A percentile compares a stretch with the other conserved stretches of the same genome.
These are phyloP conservation scores for Lagenaria siceraria DNA, from an alignment of 306 rosid genomes.

Conservation along the genomic window DNA sequence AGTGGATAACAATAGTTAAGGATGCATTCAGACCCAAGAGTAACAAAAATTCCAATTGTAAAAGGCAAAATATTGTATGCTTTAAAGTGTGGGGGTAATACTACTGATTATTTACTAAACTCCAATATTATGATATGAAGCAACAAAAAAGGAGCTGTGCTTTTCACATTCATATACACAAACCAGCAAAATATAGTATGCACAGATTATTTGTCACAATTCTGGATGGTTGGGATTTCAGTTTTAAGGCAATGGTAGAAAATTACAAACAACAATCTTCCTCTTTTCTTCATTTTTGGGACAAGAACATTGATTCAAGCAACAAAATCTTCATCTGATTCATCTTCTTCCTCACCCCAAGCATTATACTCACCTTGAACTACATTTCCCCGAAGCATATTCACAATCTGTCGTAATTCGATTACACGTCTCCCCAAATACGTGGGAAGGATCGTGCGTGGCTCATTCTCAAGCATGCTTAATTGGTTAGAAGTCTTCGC, in stretches of 20 bases:
- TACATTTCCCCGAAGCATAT: conserved; percentile 22
- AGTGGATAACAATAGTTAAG: no score
- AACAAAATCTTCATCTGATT: conserved; percentile 31
- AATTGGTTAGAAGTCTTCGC: conserved; percentile 10
- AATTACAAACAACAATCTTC: neutral
- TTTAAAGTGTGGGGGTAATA: neutral
- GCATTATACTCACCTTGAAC: conserved; percentile 14
- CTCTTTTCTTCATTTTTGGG: neutral
- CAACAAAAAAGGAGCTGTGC: neutral
- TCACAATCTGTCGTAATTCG: conserved; percentile 22
- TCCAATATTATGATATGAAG: neutral
- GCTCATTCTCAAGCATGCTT: conserved; percentile 18
- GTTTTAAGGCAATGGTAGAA: neutral
- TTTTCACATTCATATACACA: neutral
- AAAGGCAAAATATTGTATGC: neutral
- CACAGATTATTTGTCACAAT: neutral
- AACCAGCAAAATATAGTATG: neutral
- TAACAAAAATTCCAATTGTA: neutral
- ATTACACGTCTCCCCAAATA: conserved; percentile 12
- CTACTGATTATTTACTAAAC: neutral
- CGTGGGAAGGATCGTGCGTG: neutral
- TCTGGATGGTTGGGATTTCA: neutral
- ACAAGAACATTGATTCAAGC: conserved; percentile 11
- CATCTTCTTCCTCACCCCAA: conserved; percentile 42
- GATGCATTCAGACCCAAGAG: neutral